These are phyloP conservation scores for Phytomonas sp. DNA, from an alignment of 208 protist genomes.

Conservation along the genomic window DNA sequence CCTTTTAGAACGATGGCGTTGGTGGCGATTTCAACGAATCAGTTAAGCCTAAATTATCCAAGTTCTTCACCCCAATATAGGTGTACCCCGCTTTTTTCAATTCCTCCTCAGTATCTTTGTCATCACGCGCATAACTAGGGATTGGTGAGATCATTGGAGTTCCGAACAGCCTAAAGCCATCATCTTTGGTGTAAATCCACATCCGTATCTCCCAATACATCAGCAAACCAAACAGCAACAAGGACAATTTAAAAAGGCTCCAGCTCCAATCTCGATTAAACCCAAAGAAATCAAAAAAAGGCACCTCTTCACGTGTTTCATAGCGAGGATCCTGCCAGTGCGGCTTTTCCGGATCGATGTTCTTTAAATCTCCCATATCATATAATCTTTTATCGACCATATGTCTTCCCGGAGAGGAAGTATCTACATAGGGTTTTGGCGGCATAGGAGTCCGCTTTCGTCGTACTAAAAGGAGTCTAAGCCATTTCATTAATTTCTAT, in stretches of 20 bases:
- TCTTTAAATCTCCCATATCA: conserved; percentile 46
- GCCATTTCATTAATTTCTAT: conserved; percentile 60
- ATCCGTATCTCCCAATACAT: conserved; percentile 69
- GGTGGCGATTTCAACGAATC: not conserved
- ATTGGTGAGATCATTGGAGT: conserved; percentile 57
- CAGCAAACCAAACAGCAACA: conserved; percentile 37
- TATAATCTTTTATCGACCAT: conserved; percentile 69
- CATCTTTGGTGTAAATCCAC: conserved; percentile 44
- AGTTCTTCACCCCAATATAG: conserved; percentile 68
- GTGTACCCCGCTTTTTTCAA: conserved; percentile 66
- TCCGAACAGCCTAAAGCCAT: conserved; percentile 39
- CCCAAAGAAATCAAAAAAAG: conserved; percentile 84
- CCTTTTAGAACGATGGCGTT: too few relatives aligned
- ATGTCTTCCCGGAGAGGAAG: conserved; percentile 36
- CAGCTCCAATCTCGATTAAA: conserved; percentile 88
- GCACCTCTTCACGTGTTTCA: conserved; percentile 62
- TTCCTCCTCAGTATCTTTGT: conserved; percentile 75
- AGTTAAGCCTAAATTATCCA: conserved; percentile 58
- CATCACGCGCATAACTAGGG: conserved; percentile 70
- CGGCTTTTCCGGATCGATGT: conserved; percentile 81
- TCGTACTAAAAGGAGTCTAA: conserved; percentile 32
- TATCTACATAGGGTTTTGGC: conserved; percentile 85
- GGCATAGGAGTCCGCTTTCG: conserved; percentile 55
- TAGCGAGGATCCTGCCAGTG: conserved; percentile 84
- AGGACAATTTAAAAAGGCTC: conserved; percentile 69